These are phyloP conservation scores for Xylaria intraflava DNA, from an alignment of 495 filamentous ascomycete species.

Conservation along the genomic window DNA sequence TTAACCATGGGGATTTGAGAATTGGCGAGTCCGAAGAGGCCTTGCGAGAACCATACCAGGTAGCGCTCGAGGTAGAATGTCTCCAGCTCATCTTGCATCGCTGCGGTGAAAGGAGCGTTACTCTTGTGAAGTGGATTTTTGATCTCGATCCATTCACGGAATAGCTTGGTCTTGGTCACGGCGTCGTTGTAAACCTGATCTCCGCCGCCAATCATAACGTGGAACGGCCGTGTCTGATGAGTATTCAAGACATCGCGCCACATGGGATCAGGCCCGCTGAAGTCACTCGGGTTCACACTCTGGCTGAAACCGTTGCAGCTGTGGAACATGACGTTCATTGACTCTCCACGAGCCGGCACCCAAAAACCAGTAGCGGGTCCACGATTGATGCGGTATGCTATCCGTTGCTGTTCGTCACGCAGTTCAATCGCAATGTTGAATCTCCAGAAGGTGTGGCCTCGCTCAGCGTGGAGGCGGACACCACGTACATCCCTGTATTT, in stretches of 20 bases:
- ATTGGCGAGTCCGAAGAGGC: conserved; percentile 84
- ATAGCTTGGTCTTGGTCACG: conserved; percentile 65
- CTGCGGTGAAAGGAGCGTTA: conserved; percentile 58
- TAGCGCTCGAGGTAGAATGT: conserved; percentile 81
- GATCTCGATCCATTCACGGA: conserved; percentile 75
- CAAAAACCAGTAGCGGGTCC: conserved; percentile 88
- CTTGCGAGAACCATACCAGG: conserved; percentile 88
- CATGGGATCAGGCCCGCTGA: conserved; percentile 89
- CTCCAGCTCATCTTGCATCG: conserved; percentile 82
- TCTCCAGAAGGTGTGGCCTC: conserved; percentile 90
- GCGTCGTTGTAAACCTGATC: conserved; percentile 96
- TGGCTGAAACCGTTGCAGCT: conserved; percentile 93
- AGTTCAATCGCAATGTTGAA: conserved; percentile 94
- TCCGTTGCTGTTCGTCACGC: conserved; percentile 62
- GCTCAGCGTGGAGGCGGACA: conserved; percentile 75
- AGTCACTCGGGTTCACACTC: conserved; percentile 65
- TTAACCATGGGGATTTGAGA: conserved; percentile 98
- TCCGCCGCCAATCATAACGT: conserved; percentile 96
- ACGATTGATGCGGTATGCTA: conserved; percentile 92
- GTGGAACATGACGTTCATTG: conserved; percentile 99
- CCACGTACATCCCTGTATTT: conserved; percentile 73
- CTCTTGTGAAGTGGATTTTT: conserved; percentile 77
- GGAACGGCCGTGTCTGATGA: conserved; percentile 88
- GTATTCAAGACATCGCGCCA: conserved; percentile 94
- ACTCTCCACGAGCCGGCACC: conserved; percentile 78